phyloP scores from a whole-genome alignment of 345 rosid species.

The Pistacia atlantica region DNA sequence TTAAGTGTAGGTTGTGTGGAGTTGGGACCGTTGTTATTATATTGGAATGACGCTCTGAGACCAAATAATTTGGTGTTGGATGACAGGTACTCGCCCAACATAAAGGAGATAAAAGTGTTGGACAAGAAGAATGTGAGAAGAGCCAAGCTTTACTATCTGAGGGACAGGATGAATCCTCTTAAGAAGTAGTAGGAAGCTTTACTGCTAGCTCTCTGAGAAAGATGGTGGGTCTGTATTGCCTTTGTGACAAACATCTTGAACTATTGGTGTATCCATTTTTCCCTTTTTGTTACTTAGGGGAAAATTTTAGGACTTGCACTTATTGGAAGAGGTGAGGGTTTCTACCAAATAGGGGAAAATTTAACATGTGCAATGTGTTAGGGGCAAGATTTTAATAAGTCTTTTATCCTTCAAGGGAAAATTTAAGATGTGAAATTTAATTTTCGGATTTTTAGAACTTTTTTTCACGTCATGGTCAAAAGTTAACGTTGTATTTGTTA shows the following conservation, averaged over 20 bases:
- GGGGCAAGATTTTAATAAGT: too few species aligned
- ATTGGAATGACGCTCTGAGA: not conserved
- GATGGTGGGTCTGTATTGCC: constrained; percentile 4
- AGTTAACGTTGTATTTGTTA: too few species aligned
- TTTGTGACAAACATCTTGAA: constrained; percentile 11
- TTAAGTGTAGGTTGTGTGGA: too few species aligned
- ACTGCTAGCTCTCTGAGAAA: constrained; percentile 1
- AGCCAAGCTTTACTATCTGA: constrained; percentile 93
- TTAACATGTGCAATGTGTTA: too few species aligned
- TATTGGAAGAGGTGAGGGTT: not conserved
- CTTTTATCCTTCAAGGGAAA: too few species aligned
- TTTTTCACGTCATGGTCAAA: too few species aligned
- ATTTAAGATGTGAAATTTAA: too few species aligned
- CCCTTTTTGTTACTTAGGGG: not conserved
- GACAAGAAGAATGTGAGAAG: constrained; percentile 95
- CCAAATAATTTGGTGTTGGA: constrained; percentile 26
- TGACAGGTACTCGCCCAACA: constrained; percentile 91
- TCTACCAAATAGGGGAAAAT: not conserved
- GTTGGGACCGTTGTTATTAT: constrained; percentile 7
- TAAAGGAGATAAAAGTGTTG: constrained; percentile 90
- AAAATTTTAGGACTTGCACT: not conserved
- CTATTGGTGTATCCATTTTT: constrained; percentile 3
- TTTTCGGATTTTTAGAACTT: too few species aligned
- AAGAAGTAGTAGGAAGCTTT: constrained; percentile 43
- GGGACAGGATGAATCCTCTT: constrained; percentile 95